A percentile compares a stretch with the other conserved stretches of the same genome.
Conservation (phyloP, 2,329 filamentous ascomycete genomes). For the Aspergillus nomiae region DNA sequence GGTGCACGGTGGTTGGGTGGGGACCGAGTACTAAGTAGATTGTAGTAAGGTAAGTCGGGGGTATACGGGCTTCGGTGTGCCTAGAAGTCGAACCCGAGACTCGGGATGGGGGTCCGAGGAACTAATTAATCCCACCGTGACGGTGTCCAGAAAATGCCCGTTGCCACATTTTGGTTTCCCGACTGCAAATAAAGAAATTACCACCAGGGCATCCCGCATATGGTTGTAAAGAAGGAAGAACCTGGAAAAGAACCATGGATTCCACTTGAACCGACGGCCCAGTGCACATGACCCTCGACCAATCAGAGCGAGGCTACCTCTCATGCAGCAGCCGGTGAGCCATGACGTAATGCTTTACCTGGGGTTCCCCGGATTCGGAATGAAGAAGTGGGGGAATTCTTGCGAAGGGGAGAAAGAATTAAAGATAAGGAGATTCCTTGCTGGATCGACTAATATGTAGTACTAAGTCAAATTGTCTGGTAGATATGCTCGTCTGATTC, state of each 20-base stretch:
- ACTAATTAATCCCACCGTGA: background rate
- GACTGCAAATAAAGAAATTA: background rate
- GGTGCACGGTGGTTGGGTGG: background rate
- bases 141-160: background rate
- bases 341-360: constrained; percentile 13
- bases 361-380: constrained; percentile 17
- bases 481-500: background rate
- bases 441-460: background rate
- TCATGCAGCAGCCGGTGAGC: background rate
- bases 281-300: background rate
- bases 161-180: background rate
- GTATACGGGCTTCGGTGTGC: background rate
- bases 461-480: background rate
- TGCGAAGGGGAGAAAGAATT: background rate
- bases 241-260: background rate
- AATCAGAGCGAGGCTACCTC: background rate
- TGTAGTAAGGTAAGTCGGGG: background rate
- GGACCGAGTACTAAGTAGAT: background rate
- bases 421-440: background rate
- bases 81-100: background rate
- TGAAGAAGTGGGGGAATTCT: background rate
- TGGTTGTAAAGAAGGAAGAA: background rate
- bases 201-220: background rate
- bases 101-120: background rate
- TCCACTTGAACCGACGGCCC: background rate